Conservation (phyloP, 345 rosid genomes). For the Nasturtium officinale region DNA sequence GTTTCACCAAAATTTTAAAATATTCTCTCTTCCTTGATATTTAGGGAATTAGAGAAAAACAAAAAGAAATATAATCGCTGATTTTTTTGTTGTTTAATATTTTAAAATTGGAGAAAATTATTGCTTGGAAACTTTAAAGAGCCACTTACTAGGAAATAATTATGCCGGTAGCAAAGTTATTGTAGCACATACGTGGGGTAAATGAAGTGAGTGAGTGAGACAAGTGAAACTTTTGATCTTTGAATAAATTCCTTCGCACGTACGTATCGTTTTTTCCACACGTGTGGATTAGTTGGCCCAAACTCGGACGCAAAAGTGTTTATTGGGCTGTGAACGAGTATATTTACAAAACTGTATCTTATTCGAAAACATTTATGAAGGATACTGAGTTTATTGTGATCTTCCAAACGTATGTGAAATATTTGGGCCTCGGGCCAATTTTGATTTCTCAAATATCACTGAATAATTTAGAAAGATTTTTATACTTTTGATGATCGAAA, state of each 20-base stretch:
- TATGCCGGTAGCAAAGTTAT: slow-evolving; percentile 17
- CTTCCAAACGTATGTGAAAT: neutral
- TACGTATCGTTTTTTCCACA: slow-evolving; percentile 21
- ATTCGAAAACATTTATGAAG: neutral
- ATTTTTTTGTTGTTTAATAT: neutral
- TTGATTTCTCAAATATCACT: neutral
- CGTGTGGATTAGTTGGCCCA: slow-evolving; percentile 20
- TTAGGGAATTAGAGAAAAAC: neutral
- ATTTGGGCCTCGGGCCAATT: neutral
- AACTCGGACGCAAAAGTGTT: neutral
- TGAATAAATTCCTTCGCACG: slow-evolving; percentile 9
- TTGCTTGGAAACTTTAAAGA: slow-evolving; percentile 25
- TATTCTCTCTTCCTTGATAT: slow-evolving; percentile 37
- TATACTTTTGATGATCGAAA: no score
- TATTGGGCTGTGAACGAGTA: slow-evolving; percentile 22
- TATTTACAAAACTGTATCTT: neutral
- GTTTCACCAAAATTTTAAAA: slow-evolving; percentile 34
- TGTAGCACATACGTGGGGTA: slow-evolving; percentile 38
- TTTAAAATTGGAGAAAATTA: neutral
- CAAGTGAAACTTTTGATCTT: slow-evolving; percentile 18
- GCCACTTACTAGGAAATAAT: slow-evolving; percentile 33
- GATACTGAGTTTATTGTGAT: neutral
- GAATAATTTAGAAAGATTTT: neutral
- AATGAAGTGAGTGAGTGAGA: slow-evolving; percentile 12
- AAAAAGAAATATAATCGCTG: neutral